Evolutionary conservation across 495 filamentous ascomycete genomes (phyloP).

Genomic region (Letharia lupina): DNA sequence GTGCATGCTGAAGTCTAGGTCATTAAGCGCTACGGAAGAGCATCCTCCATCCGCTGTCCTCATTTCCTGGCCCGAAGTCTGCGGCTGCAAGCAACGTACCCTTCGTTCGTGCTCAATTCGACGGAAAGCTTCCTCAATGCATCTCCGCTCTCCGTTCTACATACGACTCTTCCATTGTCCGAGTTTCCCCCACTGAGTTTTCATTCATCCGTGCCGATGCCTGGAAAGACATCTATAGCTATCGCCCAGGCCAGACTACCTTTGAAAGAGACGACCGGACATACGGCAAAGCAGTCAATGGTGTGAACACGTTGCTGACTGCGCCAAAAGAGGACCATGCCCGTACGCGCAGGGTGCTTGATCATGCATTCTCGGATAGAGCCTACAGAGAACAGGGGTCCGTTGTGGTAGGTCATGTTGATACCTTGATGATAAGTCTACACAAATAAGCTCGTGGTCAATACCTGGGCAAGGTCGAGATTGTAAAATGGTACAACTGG

Average conservation of each 20-base stretch:
- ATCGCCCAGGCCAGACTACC: constrained; percentile 29
- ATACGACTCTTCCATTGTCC: constrained; percentile 35
- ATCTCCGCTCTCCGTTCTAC: constrained; percentile 11
- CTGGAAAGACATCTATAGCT: constrained; percentile 52
- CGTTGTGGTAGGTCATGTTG: constrained; percentile 34
- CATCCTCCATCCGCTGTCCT: constrained; percentile 31
- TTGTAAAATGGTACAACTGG: constrained; percentile 30
- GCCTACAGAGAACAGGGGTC: constrained; percentile 36
- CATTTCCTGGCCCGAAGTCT: constrained; percentile 28
- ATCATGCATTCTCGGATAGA: constrained; percentile 41
- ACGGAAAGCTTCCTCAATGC: constrained; percentile 22
- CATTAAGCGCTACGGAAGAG: too few species aligned
- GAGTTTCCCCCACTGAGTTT: constrained; percentile 49
- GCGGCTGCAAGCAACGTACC: constrained; percentile 31
- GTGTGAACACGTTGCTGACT: constrained; percentile 22
- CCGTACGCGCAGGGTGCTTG: constrained; percentile 35
- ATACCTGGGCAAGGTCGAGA: constrained; percentile 11
- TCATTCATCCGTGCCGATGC: constrained; percentile 47
- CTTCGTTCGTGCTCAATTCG: constrained; percentile 24
- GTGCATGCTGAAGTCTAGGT: too few species aligned
- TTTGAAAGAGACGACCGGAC: constrained; percentile 31
- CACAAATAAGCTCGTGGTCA: constrained; percentile 1
- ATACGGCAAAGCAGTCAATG: constrained; percentile 7
- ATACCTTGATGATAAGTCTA: constrained; percentile 31
- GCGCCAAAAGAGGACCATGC: constrained; percentile 29